A percentile compares a stretch with the other conserved stretches of the same genome.
These are phyloP conservation scores for Antarctomyces pellizariae DNA, from an alignment of 495 filamentous ascomycete genomes.

Conservation along the genomic window DNA sequence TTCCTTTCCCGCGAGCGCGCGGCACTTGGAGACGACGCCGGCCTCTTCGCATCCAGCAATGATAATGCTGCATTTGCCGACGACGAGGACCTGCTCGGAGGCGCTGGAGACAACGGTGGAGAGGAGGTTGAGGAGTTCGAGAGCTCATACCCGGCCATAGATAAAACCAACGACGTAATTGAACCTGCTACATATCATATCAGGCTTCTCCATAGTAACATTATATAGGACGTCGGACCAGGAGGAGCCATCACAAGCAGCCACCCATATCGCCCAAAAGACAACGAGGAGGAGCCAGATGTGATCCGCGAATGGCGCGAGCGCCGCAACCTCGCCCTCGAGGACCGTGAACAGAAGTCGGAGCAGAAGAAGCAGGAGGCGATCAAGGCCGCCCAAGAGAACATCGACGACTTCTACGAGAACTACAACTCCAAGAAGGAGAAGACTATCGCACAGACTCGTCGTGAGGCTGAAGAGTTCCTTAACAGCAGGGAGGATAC, in stretches of 20 bases:
- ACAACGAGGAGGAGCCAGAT: conserved; percentile 63
- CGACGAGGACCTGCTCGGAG: conserved; percentile 57
- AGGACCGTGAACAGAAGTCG: conserved; percentile 56
- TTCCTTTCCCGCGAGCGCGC: conserved; percentile 82
- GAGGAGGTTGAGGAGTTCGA: conserved; percentile 55
- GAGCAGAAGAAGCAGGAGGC: conserved; percentile 57
- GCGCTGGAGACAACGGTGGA: conserved; percentile 23
- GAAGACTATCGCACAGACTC: conserved; percentile 64
- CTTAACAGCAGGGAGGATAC: conserved; percentile 74
- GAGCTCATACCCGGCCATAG: conserved; percentile 67
- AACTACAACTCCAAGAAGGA: conserved; percentile 97
- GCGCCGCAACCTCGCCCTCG: conserved; percentile 51
- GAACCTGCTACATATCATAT: conserved; percentile 1
- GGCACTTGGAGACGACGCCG: conserved; percentile 71
- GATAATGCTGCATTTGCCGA: conserved; percentile 38
- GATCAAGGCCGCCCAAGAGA: conserved; percentile 58
- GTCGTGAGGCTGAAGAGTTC: conserved; percentile 86
- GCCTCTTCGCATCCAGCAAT: conserved; percentile 62
- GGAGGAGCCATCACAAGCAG: conserved; percentile 71
- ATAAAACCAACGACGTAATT: conserved; percentile 53
- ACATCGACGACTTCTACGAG: conserved; percentile 97
- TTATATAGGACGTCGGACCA: conserved; percentile 48
- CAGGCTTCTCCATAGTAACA: conserved; percentile 2
- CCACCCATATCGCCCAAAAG: conserved; percentile 23
- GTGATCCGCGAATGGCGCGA: conserved; percentile 83